These are phyloP conservation scores for Aspergillus nidulans DNA, from an alignment of 495 filamentous ascomycete species.

Conservation along the genomic window DNA sequence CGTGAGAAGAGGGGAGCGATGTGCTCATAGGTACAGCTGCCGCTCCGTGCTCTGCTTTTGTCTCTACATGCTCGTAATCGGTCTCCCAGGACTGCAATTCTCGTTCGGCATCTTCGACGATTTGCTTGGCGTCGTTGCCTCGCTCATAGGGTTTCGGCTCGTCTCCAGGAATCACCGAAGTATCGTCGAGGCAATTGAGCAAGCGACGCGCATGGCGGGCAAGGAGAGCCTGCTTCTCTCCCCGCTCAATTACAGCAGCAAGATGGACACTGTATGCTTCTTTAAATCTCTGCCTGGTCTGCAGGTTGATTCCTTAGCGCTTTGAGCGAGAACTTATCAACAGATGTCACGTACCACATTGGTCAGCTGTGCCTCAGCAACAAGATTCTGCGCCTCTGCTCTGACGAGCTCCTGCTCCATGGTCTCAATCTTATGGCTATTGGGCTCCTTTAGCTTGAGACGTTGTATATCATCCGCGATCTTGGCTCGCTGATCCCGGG, in stretches of 20 bases:
- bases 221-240: constrained; percentile 92
- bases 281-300: constrained; percentile 91
- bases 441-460: constrained; percentile 84
- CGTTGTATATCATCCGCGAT: constrained; percentile 85
- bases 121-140: constrained; percentile 61
- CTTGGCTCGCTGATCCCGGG: constrained; percentile 76
- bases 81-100: constrained; percentile 73
- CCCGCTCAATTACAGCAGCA: constrained; percentile 84
- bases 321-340: not conserved
- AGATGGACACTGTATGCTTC: constrained; percentile 87
- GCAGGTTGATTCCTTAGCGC: not conserved
- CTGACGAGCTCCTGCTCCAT: constrained; percentile 95
- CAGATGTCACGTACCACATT: constrained; percentile 62
- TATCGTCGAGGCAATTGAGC: constrained; percentile 85
- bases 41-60: not conserved
- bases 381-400: constrained; percentile 89
- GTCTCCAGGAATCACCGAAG: constrained; percentile 84
- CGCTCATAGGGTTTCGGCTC: constrained; percentile 60
- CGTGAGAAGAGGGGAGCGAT: constrained; percentile 12
- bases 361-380: constrained; percentile 93
- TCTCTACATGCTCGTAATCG: constrained; percentile 50
- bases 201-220: constrained; percentile 84
- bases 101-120: constrained; percentile 91
- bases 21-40: constrained; percentile 5
- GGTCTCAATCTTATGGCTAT: constrained; percentile 65